Percentiles rank a stretch among this genome's conserved stretches.
Evolutionary conservation across 768 basidiomycete species (phyloP).

Genomic region (Tulasnella sp.): DNA sequence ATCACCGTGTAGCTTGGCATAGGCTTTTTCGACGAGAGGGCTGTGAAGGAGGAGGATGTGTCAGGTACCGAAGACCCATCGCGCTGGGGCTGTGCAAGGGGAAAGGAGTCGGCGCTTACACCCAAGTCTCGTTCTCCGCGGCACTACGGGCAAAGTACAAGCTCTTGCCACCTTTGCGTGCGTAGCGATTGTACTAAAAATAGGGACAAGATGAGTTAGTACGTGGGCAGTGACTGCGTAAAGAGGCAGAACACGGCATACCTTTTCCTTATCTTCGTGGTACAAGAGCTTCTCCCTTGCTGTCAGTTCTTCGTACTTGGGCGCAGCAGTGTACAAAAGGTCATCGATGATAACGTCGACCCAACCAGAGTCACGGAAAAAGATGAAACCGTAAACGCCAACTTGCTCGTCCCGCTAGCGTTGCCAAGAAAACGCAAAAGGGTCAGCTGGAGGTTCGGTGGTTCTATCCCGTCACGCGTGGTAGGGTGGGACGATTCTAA

Average conservation of each 20-base stretch:
- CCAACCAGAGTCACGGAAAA: conserved; percentile 48
- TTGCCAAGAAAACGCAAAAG: background rate
- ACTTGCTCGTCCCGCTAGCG: conserved; percentile 43
- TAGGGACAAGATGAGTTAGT: background rate
- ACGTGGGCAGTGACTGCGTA: background rate
- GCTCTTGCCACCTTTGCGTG: conserved; percentile 41
- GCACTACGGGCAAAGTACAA: conserved; percentile 44
- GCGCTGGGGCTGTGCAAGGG: background rate
- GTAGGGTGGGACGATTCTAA: background rate
- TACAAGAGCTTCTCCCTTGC: conserved; percentile 38
- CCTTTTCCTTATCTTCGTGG: conserved; percentile 41
- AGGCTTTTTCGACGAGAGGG: conserved; percentile 51
- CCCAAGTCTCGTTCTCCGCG: conserved; percentile 46
- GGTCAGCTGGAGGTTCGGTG: background rate
- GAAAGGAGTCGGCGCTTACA: conserved; percentile 26
- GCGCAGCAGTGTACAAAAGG: conserved; percentile 42
- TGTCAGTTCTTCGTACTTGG: conserved; percentile 46
- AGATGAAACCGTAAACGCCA: conserved; percentile 53
- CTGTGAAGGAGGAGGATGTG: conserved; percentile 13
- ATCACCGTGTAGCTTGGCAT: conserved; percentile 49
- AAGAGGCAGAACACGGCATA: background rate
- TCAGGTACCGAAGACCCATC: background rate
- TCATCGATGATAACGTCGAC: conserved; percentile 51
- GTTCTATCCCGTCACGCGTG: background rate
- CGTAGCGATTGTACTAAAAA: conserved; percentile 35